These are phyloP conservation scores for Phialocephala sp. DNA, from an alignment of 2,329 filamentous ascomycete species.

Conservation along the genomic window DNA sequence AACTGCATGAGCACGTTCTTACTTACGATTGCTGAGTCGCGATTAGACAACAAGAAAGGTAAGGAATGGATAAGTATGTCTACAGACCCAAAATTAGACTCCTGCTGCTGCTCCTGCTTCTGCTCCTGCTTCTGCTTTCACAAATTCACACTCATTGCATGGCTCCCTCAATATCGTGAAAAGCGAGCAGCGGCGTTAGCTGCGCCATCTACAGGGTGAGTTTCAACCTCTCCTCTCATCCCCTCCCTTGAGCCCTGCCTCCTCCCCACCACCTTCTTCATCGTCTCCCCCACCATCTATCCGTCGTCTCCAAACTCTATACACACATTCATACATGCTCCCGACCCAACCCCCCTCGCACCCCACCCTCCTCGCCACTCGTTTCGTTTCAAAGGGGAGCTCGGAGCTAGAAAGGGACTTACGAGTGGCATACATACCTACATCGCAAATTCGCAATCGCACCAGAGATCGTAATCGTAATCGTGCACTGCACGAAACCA, in stretches of 20 bases:
- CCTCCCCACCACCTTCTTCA: neutral
- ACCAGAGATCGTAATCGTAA: no score
- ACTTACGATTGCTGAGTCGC: neutral
- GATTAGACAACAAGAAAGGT: neutral
- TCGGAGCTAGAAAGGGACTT: no score
- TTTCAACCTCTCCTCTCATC: neutral
- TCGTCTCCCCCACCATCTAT: neutral
- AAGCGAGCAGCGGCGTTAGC: neutral
- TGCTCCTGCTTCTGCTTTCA: neutral
- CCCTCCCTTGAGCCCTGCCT: neutral
- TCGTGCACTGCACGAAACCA: neutral
- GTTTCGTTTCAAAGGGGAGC: no score
- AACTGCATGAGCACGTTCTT: slow-evolving; percentile 1
- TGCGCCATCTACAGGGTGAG: neutral
- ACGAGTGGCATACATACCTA: no score
- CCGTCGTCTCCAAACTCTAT: neutral
- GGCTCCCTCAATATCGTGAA: neutral
- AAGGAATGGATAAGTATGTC: neutral
- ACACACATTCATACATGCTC: no score
- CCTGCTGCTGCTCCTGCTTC: neutral
- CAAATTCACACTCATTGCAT: neutral
- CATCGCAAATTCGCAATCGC: no score
- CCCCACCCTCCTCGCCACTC: no score
- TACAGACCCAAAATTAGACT: neutral
- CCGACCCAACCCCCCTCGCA: no score